Evolutionary conservation across 192 early-diverging fungal species (phyloP).

Genomic region (Coemansia sp.): DNA sequence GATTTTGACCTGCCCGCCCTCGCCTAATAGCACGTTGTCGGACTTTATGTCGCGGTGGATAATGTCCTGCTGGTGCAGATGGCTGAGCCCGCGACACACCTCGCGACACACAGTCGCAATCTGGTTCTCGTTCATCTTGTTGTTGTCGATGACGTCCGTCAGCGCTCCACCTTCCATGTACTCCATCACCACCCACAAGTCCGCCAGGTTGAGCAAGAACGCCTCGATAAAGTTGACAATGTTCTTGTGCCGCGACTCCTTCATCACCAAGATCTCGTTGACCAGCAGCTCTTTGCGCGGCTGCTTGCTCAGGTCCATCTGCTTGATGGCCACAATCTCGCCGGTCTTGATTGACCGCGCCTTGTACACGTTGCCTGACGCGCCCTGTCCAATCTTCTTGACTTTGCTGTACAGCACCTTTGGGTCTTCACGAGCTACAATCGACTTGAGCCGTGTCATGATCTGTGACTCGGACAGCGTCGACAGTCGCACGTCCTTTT

Average conservation of each 20-base stretch:
- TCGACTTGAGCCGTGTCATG: conserved; percentile 87
- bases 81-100: conserved; percentile 72
- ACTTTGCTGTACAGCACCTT: conserved; percentile 87
- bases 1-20: conserved; percentile 80
- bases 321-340: conserved; percentile 88
- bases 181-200: conserved; percentile 99
- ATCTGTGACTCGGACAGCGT: conserved; percentile 91
- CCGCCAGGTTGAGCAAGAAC: conserved; percentile 76
- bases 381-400: conserved; percentile 97
- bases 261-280: conserved; percentile 93
- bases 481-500: conserved; percentile 79
- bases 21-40: conserved; percentile 82
- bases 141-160: conserved; percentile 97
- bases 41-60: conserved; percentile 92
- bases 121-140: conserved; percentile 86
- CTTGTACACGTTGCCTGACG: conserved; percentile 97
- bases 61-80: conserved; percentile 79
- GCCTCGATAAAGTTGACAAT: conserved; percentile 97
- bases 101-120: conserved; percentile 93
- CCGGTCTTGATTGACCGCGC: conserved; percentile 72
- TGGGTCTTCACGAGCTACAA: conserved; percentile 91
- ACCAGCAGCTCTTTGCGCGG: conserved; percentile 89
- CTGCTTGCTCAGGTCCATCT: conserved; percentile 86
- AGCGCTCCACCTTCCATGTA: conserved; percentile 98
- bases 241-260: conserved; percentile 88